phyloP scores from a whole-genome alignment of 1,284 basidiomycete genomes.

The Fomes fomentarius region DNA sequence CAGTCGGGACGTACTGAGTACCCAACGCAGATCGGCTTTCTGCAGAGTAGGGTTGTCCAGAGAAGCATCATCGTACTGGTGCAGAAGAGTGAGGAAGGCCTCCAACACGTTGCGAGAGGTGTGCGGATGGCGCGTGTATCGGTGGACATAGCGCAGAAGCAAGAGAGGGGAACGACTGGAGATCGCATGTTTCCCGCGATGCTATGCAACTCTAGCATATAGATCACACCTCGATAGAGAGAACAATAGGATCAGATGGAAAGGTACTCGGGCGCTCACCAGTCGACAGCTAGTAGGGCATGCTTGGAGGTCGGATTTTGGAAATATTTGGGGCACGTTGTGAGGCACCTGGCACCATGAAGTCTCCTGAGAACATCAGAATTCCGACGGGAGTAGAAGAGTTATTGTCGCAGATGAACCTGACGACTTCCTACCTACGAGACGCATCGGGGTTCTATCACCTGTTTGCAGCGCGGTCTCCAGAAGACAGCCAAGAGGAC shows the following conservation, averaged over 20 bases:
- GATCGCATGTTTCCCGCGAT: not conserved
- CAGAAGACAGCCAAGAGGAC: no score
- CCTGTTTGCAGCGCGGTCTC: no score
- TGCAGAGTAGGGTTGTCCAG: not conserved
- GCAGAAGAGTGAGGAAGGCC: not conserved
- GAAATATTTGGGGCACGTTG: not conserved
- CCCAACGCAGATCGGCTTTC: not conserved
- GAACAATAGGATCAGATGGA: slow-evolving; percentile 3
- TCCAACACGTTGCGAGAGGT: not conserved
- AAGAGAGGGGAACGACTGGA: no score
- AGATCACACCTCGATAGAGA: not conserved
- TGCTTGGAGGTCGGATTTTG: not conserved
- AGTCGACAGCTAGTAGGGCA: not conserved
- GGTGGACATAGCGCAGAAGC: not conserved
- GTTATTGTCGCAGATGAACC: not conserved
- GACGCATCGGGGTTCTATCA: no score
- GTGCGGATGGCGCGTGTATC: not conserved
- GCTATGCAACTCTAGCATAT: not conserved
- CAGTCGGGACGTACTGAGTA: not conserved
- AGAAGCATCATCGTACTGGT: not conserved
- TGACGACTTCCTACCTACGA: no score
- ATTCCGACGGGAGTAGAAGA: not conserved
- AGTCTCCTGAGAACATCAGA: not conserved
- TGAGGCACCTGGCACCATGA: not conserved
- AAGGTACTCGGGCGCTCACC: not conserved